phyloP scores from a whole-genome alignment of 352 stramenopile species.

The Pythium phragmiticola region DNA sequence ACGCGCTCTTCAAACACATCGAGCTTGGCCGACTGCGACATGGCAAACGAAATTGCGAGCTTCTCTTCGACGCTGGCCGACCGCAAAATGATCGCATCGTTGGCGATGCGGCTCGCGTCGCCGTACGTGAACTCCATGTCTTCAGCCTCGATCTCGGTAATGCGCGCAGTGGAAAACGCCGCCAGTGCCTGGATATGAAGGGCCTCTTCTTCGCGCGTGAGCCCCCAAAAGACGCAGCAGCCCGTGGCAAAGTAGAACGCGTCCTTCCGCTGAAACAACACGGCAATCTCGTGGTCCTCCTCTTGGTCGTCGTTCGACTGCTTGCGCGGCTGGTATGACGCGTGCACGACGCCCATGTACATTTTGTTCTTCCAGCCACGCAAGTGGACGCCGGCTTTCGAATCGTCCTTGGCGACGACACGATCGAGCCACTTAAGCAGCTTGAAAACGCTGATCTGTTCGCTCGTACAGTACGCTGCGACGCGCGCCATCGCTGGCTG shows the following conservation, averaged over 20 bases:
- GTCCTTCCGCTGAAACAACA: slow-evolving; percentile 46
- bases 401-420: slow-evolving; percentile 16
- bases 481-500: slow-evolving; percentile 44
- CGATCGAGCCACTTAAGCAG: slow-evolving; percentile 68
- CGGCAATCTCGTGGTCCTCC: slow-evolving; percentile 4
- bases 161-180: slow-evolving; percentile 45
- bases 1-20: slow-evolving; percentile 91
- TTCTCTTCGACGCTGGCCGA: slow-evolving; percentile 79
- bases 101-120: slow-evolving; percentile 49
- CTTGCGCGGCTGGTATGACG: slow-evolving; percentile 24
- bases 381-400: background rate
- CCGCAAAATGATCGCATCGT: slow-evolving; percentile 82
- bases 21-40: slow-evolving; percentile 91
- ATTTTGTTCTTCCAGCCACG: slow-evolving; percentile 60
- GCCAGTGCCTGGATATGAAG: slow-evolving; percentile 46
- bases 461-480: slow-evolving; percentile 68
- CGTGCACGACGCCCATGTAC: slow-evolving; percentile 74
- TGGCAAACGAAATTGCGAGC: slow-evolving; percentile 89
- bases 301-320: slow-evolving; percentile 5
- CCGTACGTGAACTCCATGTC: slow-evolving; percentile 70
- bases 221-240: slow-evolving; percentile 70
- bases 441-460: slow-evolving; percentile 71
- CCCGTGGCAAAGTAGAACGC: slow-evolving; percentile 76
- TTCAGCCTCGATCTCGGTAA: slow-evolving; percentile 53
- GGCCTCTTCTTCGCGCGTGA: slow-evolving; percentile 55